Evolutionary conservation across 805 yeast species (phyloP).

Genomic region (Lipomyces spencermartinsiae): DNA sequence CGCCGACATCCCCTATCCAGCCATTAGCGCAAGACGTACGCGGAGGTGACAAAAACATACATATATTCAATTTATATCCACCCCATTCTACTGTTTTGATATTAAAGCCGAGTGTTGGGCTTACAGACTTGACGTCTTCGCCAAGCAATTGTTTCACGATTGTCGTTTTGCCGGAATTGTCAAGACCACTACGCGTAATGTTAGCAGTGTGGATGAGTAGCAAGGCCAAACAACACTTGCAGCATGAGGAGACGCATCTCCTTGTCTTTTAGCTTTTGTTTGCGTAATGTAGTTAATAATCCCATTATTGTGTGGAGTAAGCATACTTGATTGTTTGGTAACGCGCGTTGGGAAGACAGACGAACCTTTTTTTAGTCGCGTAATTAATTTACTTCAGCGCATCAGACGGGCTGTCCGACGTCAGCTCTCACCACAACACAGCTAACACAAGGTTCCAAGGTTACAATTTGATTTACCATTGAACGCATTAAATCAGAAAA

Average conservation of each 20-base stretch:
- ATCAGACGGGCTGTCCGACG: too few relatives aligned
- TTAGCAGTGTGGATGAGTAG: not conserved
- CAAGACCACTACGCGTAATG: slow-evolving; percentile 62
- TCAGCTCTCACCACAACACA: too few relatives aligned
- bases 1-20: slow-evolving; percentile 85
- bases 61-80: slow-evolving; percentile 45
- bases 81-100: slow-evolving; percentile 64
- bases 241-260: slow-evolving; percentile 77
- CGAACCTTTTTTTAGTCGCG: too few relatives aligned
- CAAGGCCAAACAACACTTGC: slow-evolving; percentile 37
- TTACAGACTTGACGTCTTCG: slow-evolving; percentile 59
- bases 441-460: too few relatives aligned
- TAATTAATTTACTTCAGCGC: too few relatives aligned
- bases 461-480: too few relatives aligned
- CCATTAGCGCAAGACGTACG: not conserved
- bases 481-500: too few relatives aligned
- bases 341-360: not conserved
- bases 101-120: slow-evolving; percentile 91
- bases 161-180: slow-evolving; percentile 91
- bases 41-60: slow-evolving; percentile 29
- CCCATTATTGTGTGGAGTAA: slow-evolving; percentile 27
- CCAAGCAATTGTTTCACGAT: slow-evolving; percentile 65
- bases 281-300: slow-evolving; percentile 61
- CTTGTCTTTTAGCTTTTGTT: slow-evolving; percentile 79
- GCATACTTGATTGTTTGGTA: too few relatives aligned